Evolutionary conservation across 1,284 basidiomycete genomes (phyloP).

Genomic region (Neonothopanus nambi): DNA sequence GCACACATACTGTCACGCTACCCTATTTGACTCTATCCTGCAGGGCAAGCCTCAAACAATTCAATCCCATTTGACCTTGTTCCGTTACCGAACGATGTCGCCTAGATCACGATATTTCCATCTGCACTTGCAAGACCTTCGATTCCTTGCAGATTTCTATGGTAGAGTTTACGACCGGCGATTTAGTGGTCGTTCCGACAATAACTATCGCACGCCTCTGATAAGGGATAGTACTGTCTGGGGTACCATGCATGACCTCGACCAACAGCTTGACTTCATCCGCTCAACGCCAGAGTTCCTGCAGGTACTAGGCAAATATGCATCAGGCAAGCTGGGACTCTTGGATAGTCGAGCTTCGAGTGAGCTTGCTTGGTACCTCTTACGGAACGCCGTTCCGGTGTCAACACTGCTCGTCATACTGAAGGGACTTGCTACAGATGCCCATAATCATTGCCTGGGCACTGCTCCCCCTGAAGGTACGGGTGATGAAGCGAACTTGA

Average conservation of each 20-base stretch:
- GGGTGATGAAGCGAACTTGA: constrained; percentile 43
- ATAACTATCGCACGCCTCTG: constrained; percentile 62
- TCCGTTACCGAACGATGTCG: constrained; percentile 60
- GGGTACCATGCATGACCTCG: constrained; percentile 61
- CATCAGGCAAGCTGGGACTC: constrained; percentile 40
- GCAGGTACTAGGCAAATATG: constrained; percentile 52
- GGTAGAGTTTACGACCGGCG: constrained; percentile 67
- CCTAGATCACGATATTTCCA: constrained; percentile 60
- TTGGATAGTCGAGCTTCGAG: constrained; percentile 20
- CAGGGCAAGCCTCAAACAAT: constrained; percentile 85
- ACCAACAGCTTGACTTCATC: constrained; percentile 50
- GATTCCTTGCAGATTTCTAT: constrained; percentile 74
- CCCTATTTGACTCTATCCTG: constrained; percentile 83
- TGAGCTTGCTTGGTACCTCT: constrained; percentile 57
- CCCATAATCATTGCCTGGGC: constrained; percentile 53
- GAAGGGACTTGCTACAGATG: constrained; percentile 57
- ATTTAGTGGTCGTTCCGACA: constrained; percentile 66
- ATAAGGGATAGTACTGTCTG: constrained; percentile 69
- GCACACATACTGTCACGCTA: constrained; percentile 75
- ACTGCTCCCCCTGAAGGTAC: constrained; percentile 54
- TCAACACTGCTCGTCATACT: constrained; percentile 62
- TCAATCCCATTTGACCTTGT: constrained; percentile 72
- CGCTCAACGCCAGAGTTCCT: constrained; percentile 47
- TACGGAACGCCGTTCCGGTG: constrained; percentile 66
- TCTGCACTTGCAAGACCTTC: constrained; percentile 66